A percentile compares a stretch with the other conserved stretches of the same genome.
Conservation (phyloP, 164 flowering plant species). For the Litsea cubeba region DNA sequence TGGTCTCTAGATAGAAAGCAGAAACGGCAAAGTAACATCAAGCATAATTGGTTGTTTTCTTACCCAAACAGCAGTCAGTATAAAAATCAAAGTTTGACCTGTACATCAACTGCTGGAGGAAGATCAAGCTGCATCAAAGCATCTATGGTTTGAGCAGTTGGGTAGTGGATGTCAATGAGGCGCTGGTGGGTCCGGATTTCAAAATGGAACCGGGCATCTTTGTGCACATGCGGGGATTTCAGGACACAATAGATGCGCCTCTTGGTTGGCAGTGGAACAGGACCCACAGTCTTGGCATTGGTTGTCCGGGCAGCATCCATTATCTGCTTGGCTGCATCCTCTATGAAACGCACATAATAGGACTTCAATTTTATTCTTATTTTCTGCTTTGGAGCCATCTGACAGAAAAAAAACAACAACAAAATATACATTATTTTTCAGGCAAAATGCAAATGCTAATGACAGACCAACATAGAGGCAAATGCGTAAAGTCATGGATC, state of each 20-base stretch:
- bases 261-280: constrained; percentile 92
- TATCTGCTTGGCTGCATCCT: constrained; percentile 95
- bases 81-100: constrained; percentile 68
- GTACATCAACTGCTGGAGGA: constrained; percentile 96
- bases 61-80: not conserved
- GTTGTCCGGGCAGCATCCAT: constrained; percentile 87
- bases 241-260: constrained; percentile 82
- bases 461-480: not conserved
- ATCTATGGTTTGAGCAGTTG: constrained; percentile 95
- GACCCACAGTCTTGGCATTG: constrained; percentile 95
- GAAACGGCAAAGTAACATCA: too few relatives aligned
- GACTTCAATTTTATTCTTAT: constrained; percentile 91
- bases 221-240: constrained; percentile 94
- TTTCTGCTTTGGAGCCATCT: constrained; percentile 90
- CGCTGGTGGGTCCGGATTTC: constrained; percentile 96
- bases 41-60: not conserved
- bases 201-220: constrained; percentile 92
- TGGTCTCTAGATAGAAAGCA: not conserved
- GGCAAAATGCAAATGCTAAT: not conserved
- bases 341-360: constrained; percentile 81
- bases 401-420: constrained; percentile 3
- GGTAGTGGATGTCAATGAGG: constrained; percentile 83
- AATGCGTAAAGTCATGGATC: not conserved
- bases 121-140: constrained; percentile 93
- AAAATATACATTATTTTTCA: constrained; percentile 2